Conservation (phyloP, 371 early-diverging fungal species). For the Rhizopus delemar region DNA sequence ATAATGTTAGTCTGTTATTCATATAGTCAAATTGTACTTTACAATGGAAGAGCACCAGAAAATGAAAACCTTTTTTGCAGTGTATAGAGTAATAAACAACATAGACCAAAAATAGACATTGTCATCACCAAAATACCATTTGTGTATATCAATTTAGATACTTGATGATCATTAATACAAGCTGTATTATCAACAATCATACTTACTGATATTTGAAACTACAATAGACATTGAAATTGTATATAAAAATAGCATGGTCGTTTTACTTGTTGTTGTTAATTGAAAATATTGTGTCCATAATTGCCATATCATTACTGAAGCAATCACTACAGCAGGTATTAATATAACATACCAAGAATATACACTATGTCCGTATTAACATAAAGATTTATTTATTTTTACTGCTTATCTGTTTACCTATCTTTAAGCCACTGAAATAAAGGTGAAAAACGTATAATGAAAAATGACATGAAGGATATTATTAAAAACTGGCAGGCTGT, state of each 20-base stretch:
- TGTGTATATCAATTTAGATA: conserved; percentile 23
- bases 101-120: conserved; percentile 20
- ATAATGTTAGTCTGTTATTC: too few relatives aligned
- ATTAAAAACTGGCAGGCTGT: conserved; percentile 65
- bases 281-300: conserved; percentile 22
- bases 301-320: conserved; percentile 23
- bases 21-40: conserved; percentile 6
- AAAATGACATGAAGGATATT: conserved; percentile 22
- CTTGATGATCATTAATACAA: not conserved
- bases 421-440: conserved; percentile 26
- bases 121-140: conserved; percentile 22
- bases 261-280: conserved; percentile 6
- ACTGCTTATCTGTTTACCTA: conserved; percentile 6
- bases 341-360: conserved; percentile 25
- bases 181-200: too few relatives aligned
- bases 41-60: conserved; percentile 30
- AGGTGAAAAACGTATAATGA: conserved; percentile 21
- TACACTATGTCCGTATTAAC: not conserved
- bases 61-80: conserved; percentile 24
- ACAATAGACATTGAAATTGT: conserved; percentile 11
- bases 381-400: too few relatives aligned
- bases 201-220: conserved; percentile 18
- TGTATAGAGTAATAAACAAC: conserved; percentile 14
- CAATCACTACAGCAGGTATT: conserved; percentile 11
- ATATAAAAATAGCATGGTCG: conserved; percentile 6